A percentile compares a stretch with the other conserved stretches of the same genome.
These are phyloP conservation scores for Diversispora epigaea DNA, from an alignment of 192 early-diverging fungal species.

Conservation along the genomic window DNA sequence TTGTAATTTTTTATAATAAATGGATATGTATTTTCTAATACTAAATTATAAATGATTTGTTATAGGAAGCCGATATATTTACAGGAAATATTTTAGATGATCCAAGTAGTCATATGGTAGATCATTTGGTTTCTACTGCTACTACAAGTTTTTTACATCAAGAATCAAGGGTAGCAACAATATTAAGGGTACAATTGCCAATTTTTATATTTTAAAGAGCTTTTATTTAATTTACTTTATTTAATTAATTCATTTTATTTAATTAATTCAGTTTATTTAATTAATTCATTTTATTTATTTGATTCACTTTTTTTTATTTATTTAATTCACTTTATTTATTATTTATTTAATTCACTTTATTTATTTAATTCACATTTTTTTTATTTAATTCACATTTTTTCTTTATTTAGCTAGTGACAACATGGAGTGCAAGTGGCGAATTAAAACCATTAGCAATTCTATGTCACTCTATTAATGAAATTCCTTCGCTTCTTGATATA, in stretches of 20 bases:
- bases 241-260: too few species aligned
- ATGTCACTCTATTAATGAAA: constrained; percentile 1
- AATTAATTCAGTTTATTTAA: neutral
- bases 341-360: neutral
- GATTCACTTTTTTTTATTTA: too few species aligned
- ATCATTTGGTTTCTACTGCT: constrained; percentile 11
- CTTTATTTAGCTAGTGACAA: constrained; percentile 8
- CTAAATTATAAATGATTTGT: neutral
- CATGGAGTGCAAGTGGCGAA: neutral
- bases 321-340: neutral
- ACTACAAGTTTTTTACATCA: constrained; percentile 13
- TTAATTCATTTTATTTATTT: too few species aligned
- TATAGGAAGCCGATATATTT: neutral
- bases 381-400: too few species aligned
- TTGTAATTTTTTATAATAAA: neutral
- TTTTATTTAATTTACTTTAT: neutral
- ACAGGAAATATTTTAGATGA: neutral
- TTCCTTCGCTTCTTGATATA: constrained; percentile 16
- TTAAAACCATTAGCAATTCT: constrained; percentile 17
- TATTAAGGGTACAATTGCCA: constrained; percentile 10
- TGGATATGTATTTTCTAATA: too few species aligned
- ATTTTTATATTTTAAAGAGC: neutral
- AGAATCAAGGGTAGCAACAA: constrained; percentile 25
- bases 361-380: too few species aligned
- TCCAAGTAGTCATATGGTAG: constrained; percentile 14